Evolutionary conservation across 192 early-diverging fungal genomes (phyloP).

Genomic region (Spizellomyces punctatus): DNA sequence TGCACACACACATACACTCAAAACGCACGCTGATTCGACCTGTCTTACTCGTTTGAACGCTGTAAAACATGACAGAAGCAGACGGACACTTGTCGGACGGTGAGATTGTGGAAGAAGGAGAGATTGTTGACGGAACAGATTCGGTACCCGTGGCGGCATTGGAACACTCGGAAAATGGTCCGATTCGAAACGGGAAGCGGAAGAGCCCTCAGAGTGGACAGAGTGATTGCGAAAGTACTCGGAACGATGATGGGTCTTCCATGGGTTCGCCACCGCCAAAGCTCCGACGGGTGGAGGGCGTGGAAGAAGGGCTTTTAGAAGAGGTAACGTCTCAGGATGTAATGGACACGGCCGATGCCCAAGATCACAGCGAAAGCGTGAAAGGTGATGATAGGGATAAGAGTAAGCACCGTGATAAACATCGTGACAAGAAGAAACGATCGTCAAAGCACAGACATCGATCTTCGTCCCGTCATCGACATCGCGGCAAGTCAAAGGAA

Average conservation of each 20-base stretch:
- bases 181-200: constrained; percentile 4
- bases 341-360: not conserved
- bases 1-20: too few species aligned
- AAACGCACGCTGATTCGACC: too few species aligned
- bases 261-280: constrained; percentile 6
- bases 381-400: not conserved
- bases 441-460: constrained; percentile 23
- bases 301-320: not conserved
- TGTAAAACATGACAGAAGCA: not conserved
- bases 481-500: not conserved
- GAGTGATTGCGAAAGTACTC: not conserved
- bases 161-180: not conserved
- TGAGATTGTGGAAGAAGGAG: constrained; percentile 19
- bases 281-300: not conserved
- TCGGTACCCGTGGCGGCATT: not conserved
- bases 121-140: constrained; percentile 11
- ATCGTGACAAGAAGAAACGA: constrained; percentile 6
- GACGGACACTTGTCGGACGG: not conserved
- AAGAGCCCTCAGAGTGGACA: not conserved
- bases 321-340: not conserved
- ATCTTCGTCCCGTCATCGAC: constrained; percentile 14
- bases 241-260: not conserved
- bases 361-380: not conserved
- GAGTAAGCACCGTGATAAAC: not conserved
- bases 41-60: too few species aligned